Percentiles rank a stretch among this genome's conserved stretches.
Evolutionary conservation across 129 eudicot genomes (phyloP).

Genomic region (Solidago caesia): DNA sequence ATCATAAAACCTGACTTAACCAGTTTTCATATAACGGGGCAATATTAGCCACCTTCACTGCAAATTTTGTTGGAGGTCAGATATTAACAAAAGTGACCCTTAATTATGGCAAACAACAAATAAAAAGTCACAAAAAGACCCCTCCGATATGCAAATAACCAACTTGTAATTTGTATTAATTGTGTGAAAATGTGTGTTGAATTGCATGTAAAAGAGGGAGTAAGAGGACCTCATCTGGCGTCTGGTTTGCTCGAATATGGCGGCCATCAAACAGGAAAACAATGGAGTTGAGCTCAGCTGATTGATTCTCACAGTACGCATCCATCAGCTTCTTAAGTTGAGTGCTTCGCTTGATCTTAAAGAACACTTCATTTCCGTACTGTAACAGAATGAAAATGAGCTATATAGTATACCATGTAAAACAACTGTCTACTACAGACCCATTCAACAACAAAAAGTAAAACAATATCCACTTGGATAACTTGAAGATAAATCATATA

Average conservation of each 20-base stretch:
- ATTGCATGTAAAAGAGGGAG: neutral
- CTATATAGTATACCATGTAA: neutral
- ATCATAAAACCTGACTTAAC: neutral
- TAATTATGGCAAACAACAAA: neutral
- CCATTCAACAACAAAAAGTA: neutral
- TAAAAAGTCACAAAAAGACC: neutral
- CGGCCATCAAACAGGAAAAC: slow-evolving; percentile 62
- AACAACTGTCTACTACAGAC: neutral
- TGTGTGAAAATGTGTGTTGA: neutral
- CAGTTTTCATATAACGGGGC: neutral
- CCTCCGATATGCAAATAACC: neutral
- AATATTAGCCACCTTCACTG: neutral
- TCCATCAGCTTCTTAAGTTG: slow-evolving; percentile 56
- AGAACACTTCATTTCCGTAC: slow-evolving; percentile 57
- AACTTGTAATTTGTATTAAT: neutral
- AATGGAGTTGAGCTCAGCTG: slow-evolving; percentile 45
- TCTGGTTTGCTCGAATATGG: slow-evolving; percentile 53
- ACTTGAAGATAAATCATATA: neutral
- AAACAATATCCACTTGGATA: neutral
- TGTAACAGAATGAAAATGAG: slow-evolving; percentile 18
- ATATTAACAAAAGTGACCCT: neutral
- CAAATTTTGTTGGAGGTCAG: neutral
- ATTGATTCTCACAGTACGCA: slow-evolving; percentile 52
- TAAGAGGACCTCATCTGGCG: slow-evolving; percentile 46
- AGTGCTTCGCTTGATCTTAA: slow-evolving; percentile 49